Percentiles rank a stretch among this genome's conserved stretches.
phyloP scores from a whole-genome alignment of 2,329 filamentous ascomycete genomes.

The Chrysoporthe cubensis region DNA sequence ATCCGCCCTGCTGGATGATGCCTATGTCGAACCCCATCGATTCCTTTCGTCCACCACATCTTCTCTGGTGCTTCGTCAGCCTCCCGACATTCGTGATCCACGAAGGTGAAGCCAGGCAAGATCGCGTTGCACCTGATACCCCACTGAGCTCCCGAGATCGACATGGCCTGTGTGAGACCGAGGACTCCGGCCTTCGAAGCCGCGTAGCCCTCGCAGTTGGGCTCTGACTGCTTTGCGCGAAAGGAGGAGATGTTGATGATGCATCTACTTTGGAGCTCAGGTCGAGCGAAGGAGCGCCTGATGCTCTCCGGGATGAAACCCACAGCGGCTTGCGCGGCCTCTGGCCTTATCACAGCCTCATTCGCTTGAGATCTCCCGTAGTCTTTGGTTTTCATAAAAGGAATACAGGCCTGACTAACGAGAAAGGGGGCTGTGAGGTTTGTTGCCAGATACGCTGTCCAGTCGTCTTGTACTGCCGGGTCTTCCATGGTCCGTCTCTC shows the following conservation, averaged over 20 bases:
- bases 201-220: constrained; percentile 54
- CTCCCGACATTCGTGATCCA: constrained; percentile 49
- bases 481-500: constrained; percentile 52
- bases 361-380: constrained; percentile 6
- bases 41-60: constrained; percentile 43
- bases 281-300: constrained; percentile 9
- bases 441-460: constrained; percentile 50
- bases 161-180: constrained; percentile 43
- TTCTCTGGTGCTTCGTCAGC: constrained; percentile 45
- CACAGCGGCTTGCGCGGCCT: constrained; percentile 18
- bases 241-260: constrained; percentile 52
- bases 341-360: constrained; percentile 22
- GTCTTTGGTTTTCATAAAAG: constrained; percentile 45
- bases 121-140: constrained; percentile 45
- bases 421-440: constrained; percentile 52
- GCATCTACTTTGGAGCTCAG: constrained; percentile 33
- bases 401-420: constrained; percentile 50
- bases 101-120: constrained; percentile 50
- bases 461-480: constrained; percentile 45
- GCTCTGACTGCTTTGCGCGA: constrained; percentile 49
- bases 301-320: constrained; percentile 12
- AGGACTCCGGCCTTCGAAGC: constrained; percentile 43
- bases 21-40: constrained; percentile 44
- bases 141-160: constrained; percentile 38
- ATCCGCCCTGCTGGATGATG: constrained; percentile 49